These are phyloP conservation scores for Blastobotrys parvus DNA, from an alignment of 805 yeast species.

Conservation along the genomic window DNA sequence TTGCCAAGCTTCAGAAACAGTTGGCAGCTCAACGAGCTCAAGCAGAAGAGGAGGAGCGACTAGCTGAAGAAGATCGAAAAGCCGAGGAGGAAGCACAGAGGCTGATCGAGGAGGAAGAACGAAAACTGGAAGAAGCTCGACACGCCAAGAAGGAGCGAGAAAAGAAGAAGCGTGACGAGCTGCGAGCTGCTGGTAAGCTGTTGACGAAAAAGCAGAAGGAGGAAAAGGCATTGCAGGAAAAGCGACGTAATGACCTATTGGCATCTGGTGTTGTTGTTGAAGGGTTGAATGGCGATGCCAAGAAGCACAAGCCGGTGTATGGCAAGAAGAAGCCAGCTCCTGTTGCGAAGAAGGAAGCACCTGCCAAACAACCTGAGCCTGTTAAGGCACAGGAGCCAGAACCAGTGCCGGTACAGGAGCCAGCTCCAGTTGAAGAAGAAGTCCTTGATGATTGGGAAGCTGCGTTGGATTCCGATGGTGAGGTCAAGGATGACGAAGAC, in stretches of 20 bases:
- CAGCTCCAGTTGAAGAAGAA: conserved; percentile 31
- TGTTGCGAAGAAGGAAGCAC: conserved; percentile 20
- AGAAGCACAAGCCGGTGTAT: conserved; percentile 43
- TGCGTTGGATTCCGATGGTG: conserved; percentile 45
- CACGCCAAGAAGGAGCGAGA: conserved; percentile 78
- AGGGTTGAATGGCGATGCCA: conserved; percentile 45
- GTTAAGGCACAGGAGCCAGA: conserved; percentile 18
- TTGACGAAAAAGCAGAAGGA: conserved; percentile 93
- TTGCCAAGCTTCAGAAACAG: conserved; percentile 75
- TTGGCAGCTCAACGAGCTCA: conserved; percentile 73
- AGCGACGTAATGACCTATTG: conserved; percentile 79
- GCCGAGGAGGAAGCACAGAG: conserved; percentile 41
- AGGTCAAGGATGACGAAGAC: conserved; percentile 34
- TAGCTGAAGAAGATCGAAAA: conserved; percentile 46
- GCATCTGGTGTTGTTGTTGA: conserved; percentile 67
- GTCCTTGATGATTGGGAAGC: conserved; percentile 85
- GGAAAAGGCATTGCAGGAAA: conserved; percentile 76
- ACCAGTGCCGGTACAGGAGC: conserved; percentile 14
- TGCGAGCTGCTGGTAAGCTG: conserved; percentile 92
- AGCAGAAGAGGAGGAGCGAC: conserved; percentile 66
- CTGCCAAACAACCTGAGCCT: conserved; percentile 16
- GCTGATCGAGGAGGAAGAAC: conserved; percentile 55
- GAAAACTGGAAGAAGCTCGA: conserved; percentile 44
- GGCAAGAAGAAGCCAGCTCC: conserved; percentile 30
- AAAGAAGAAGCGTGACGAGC: conserved; percentile 75